Evolutionary conservation across 306 rosid genomes (phyloP).

Genomic region (Cicer cuneatum): DNA sequence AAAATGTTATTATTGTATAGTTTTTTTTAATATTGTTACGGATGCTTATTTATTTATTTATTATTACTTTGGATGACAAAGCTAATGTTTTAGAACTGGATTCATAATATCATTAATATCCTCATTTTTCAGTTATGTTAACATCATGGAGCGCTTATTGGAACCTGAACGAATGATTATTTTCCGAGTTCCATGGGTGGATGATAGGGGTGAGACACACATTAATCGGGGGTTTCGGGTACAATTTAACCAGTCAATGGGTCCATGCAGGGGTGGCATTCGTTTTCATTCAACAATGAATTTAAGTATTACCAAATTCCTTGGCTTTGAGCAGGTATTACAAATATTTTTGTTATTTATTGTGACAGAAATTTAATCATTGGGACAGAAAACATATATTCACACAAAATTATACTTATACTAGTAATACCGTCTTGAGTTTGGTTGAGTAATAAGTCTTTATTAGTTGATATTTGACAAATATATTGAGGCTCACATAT

Average conservation of each 20-base stretch:
- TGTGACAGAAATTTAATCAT: neutral
- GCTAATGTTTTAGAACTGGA: conserved; percentile 32
- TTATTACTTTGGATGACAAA: conserved; percentile 2
- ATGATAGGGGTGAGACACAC: conserved; percentile 91
- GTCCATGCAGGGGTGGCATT: conserved; percentile 96
- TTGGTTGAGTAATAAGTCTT: conserved; percentile 19
- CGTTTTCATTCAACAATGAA: conserved; percentile 92
- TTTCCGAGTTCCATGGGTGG: conserved; percentile 96
- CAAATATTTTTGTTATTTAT: conserved; percentile 33
- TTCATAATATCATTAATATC: conserved; percentile 27
- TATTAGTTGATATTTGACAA: conserved; percentile 32
- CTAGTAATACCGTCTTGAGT: conserved; percentile 14
- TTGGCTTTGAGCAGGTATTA: conserved; percentile 94
- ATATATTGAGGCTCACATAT: conserved; percentile 24
- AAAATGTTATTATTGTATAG: conserved; percentile 28
- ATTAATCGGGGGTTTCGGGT: conserved; percentile 91
- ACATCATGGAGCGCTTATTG: conserved; percentile 93
- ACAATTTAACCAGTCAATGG: conserved; percentile 94
- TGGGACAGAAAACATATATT: conserved; percentile 20
- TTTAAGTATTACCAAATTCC: conserved; percentile 88
- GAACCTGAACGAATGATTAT: conserved; percentile 93
- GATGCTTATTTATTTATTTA: conserved; percentile 4
- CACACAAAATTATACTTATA: neutral
- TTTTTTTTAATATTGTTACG: neutral
- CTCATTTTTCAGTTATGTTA: conserved; percentile 77